Conservation (phyloP, 305 asterid genomes). For the Caryopteris hybrid region DNA sequence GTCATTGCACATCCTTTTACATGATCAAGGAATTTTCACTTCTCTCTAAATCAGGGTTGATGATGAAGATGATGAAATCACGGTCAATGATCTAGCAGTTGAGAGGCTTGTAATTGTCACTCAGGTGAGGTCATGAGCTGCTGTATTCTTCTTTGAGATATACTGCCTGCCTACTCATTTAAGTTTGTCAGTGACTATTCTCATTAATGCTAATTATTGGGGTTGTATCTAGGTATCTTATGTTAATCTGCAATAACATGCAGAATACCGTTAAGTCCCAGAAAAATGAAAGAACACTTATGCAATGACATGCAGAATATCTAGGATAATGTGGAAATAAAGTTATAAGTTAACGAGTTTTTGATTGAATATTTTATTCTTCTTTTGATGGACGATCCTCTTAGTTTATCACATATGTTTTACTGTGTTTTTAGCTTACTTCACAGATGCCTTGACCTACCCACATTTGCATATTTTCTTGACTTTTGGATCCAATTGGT, state of each 20-base stretch:
- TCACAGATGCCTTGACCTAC: too few species aligned
- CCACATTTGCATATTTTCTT: too few species aligned
- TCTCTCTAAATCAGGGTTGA: constrained; percentile 66
- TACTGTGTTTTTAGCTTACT: not conserved
- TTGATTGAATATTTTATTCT: not conserved
- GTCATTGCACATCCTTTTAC: constrained; percentile 12
- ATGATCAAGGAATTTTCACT: not conserved
- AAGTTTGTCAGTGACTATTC: too few species aligned
- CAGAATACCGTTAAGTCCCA: not conserved
- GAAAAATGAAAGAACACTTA: not conserved
- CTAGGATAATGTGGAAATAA: not conserved
- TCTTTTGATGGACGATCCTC: not conserved
- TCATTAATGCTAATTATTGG: not conserved
- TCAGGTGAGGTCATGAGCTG: constrained; percentile 47
- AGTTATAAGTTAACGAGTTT: not conserved
- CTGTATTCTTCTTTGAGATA: too few species aligned
- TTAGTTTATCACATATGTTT: not conserved
- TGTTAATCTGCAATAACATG: not conserved
- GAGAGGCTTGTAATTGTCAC: constrained; percentile 90
- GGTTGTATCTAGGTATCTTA: not conserved
- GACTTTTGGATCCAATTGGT: too few species aligned
- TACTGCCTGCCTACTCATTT: too few species aligned
- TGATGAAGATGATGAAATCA: constrained; percentile 65
- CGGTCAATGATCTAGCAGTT: constrained; percentile 51
- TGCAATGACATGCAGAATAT: not conserved